These are phyloP conservation scores for Zopfochytrium polystomum DNA, from an alignment of 371 early-diverging fungal species.

Conservation along the genomic window DNA sequence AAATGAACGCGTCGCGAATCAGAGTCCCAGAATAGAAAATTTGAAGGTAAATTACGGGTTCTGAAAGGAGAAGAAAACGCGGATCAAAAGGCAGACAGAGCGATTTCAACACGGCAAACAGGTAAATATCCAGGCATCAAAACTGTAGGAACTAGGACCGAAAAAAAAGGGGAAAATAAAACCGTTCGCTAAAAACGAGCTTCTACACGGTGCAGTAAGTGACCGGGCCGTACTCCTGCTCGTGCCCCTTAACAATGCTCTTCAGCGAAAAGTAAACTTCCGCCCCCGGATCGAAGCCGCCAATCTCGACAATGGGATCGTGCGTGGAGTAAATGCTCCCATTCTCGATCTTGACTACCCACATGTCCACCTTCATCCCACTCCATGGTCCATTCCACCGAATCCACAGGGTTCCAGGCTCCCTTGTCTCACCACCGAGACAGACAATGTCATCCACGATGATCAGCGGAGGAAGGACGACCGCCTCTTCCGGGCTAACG, in stretches of 20 bases:
- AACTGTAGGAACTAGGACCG: no score
- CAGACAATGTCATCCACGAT: slow-evolving; percentile 20
- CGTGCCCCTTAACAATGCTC: background rate
- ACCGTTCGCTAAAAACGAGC: background rate
- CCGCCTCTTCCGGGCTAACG: slow-evolving; percentile 14
- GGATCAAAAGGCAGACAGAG: no score
- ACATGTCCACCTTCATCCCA: slow-evolving; percentile 37
- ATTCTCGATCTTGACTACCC: slow-evolving; percentile 25
- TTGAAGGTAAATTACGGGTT: no score
- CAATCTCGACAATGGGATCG: slow-evolving; percentile 7
- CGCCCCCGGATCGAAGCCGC: background rate
- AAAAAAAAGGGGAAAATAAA: background rate
- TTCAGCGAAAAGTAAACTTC: slow-evolving; percentile 8
- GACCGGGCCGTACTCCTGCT: background rate
- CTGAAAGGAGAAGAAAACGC: no score
- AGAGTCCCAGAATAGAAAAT: no score
- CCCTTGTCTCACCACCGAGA: slow-evolving; percentile 23
- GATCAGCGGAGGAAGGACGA: slow-evolving; percentile 20
- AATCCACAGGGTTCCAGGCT: slow-evolving; percentile 40
- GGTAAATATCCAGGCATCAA: no score
- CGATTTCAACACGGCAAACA: no score
- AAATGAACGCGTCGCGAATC: no score
- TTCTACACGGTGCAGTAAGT: slow-evolving; percentile 13
- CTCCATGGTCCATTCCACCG: slow-evolving; percentile 43
- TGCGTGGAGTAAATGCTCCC: slow-evolving; percentile 3